phyloP scores from a whole-genome alignment of 192 early-diverging fungal species.

The Irineochytrium annulatum region DNA sequence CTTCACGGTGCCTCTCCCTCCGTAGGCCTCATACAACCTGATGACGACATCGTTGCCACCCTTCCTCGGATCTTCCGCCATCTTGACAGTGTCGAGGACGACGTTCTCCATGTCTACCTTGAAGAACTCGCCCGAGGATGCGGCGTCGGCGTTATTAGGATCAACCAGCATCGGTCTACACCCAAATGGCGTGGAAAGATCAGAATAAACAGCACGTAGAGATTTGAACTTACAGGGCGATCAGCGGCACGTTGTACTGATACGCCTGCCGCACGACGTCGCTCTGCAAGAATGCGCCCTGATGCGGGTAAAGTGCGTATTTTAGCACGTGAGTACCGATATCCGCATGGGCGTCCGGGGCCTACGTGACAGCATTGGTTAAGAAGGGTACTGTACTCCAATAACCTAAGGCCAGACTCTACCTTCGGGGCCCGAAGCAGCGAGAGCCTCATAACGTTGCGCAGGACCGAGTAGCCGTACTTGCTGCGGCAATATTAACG shows the following conservation, averaged over 20 bases:
- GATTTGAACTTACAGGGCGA: constrained; percentile 29
- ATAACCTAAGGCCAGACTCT: not conserved
- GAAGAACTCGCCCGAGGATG: constrained; percentile 31
- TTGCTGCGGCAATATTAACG: constrained; percentile 57
- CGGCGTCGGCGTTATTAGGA: not conserved
- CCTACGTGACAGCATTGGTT: not conserved
- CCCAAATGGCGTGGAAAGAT: not conserved
- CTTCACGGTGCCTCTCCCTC: constrained; percentile 66
- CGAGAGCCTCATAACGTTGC: constrained; percentile 76
- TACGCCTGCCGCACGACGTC: constrained; percentile 84
- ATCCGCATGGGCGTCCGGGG: constrained; percentile 53
- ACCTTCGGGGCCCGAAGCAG: constrained; percentile 86
- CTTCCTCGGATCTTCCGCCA: constrained; percentile 66
- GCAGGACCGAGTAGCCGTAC: constrained; percentile 86
- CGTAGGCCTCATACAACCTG: constrained; percentile 87
- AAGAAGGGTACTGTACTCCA: not conserved
- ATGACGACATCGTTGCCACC: constrained; percentile 60
- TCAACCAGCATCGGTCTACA: not conserved
- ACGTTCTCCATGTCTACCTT: constrained; percentile 53
- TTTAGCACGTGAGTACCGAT: constrained; percentile 70
- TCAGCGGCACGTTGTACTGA: constrained; percentile 83
- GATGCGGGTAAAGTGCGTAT: constrained; percentile 89
- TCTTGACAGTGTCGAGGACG: constrained; percentile 88
- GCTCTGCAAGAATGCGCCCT: constrained; percentile 73
- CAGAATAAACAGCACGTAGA: not conserved